Evolutionary conservation across 345 rosid genomes (phyloP), one percentile per base, ranked within the genome.

Genomic region (Syzygium aromaticum): DNA sequence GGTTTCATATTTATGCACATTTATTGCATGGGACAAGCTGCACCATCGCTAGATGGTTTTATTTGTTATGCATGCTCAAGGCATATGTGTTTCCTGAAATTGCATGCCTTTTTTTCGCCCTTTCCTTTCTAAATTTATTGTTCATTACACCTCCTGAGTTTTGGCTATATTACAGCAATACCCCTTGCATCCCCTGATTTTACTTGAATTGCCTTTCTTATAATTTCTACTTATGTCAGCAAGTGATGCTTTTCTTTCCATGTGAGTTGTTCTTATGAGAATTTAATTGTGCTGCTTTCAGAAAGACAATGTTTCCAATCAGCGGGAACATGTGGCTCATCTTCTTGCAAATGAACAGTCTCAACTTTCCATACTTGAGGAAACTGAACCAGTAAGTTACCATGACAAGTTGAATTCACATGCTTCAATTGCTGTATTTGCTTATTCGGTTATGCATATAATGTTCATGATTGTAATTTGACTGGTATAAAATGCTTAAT

Each of bases 291-390:
- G 11, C 90, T 84, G 1, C 56, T 86, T 80, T 54, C 96, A 96
- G 99, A 97, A 93, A 92, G 99, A 95, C 94, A 96, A 94, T 88
- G 98, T 96, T 85, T 94, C 98, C 49, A 96, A 97, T 87, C 99
- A 97, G 92, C 98, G 99, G 73, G 99, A 97, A 87, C 99, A 97
- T 88, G 87, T 97, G 80, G 97, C 94, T 92, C 99, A 94, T 89
- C 97, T 97, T 78, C 99, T 97, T 33, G 93, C 97, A 11, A 97
- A 97, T 91, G 98, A 96, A 92, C 99, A 96, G 91, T 95, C 98
- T 88, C 94, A 95, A 80, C 96, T 95, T 92, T 89, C 91, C 80
- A 93, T 92, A 87, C 98, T 94, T 64, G 96, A 90, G 84, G 95
- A 86, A 87, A 87, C 86, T 33, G 99, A 97, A 85, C 98, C 98